These are phyloP conservation scores for Athelia psychrophila DNA, from an alignment of 1,284 basidiomycete species.

Conservation along the genomic window DNA sequence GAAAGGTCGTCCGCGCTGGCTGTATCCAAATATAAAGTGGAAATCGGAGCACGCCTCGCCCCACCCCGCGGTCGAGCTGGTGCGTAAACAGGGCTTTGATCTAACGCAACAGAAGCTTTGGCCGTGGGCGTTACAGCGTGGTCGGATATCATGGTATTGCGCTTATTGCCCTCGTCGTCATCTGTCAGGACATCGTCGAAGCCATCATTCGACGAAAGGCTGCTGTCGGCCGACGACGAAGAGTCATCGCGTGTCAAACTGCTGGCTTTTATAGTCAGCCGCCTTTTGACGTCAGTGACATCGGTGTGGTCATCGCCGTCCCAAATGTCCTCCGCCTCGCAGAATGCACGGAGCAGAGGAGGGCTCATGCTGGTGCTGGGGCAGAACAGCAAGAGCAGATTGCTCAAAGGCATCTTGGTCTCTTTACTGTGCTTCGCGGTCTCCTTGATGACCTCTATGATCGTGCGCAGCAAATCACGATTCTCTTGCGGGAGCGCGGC, in stretches of 20 bases:
- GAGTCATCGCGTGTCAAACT: constrained; percentile 27
- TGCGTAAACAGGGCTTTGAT: neutral
- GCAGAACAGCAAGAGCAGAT: constrained; percentile 76
- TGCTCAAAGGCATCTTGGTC: constrained; percentile 85
- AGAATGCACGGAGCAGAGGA: constrained; percentile 67
- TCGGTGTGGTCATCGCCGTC: constrained; percentile 21
- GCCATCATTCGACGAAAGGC: neutral
- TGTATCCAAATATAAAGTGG: neutral
- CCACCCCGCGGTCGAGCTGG: neutral
- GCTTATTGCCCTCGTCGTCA: neutral
- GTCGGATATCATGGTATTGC: neutral
- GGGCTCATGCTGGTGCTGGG: constrained; percentile 80
- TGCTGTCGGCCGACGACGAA: neutral
- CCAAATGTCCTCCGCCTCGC: constrained; percentile 72
- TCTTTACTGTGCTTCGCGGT: constrained; percentile 60
- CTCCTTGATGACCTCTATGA: constrained; percentile 68
- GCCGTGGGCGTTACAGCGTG: neutral
- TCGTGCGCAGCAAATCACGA: constrained; percentile 67
- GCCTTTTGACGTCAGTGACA: constrained; percentile 38
- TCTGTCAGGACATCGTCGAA: neutral
- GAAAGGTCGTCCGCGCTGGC: neutral
- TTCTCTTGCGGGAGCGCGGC: constrained; percentile 70
- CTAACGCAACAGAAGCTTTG: neutral
- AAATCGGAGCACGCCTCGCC: neutral
- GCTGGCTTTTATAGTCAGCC: constrained; percentile 31